Conservation (phyloP, 73 alveolate species). For the Paramecium sonneborni region DNA sequence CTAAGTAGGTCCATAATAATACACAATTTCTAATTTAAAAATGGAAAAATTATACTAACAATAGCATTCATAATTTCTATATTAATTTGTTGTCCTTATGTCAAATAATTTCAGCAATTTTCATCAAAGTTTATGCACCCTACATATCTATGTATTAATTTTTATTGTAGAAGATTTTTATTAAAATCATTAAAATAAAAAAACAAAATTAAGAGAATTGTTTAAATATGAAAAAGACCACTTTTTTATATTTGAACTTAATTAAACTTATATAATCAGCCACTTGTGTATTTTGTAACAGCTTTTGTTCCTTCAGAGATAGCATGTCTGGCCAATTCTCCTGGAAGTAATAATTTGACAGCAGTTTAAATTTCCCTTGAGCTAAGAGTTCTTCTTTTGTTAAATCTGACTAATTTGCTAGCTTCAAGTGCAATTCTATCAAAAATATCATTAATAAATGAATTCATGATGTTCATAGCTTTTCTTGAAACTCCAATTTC, state of each 20-base stretch:
- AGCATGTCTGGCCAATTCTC: conserved; percentile 83
- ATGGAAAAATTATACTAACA: too few relatives aligned
- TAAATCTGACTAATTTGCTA: conserved; percentile 72
- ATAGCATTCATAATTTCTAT: too few relatives aligned
- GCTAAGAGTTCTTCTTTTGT: conserved; percentile 72
- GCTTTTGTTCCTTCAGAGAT: conserved; percentile 82
- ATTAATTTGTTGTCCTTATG: too few relatives aligned
- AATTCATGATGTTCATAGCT: conserved; percentile 80
- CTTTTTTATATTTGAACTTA: not conserved
- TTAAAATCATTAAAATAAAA: not conserved
- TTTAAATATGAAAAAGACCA: not conserved
- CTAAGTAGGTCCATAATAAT: too few relatives aligned
- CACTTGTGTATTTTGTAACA: conserved; percentile 72
- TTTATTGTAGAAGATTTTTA: too few relatives aligned
- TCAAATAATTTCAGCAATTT: too few relatives aligned
- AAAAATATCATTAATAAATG: conserved; percentile 76
- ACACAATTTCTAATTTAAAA: too few relatives aligned
- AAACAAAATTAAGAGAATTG: not conserved
- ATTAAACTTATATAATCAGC: conserved; percentile 39
- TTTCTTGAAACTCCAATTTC: conserved; percentile 79
- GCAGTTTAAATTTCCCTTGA: conserved; percentile 83
- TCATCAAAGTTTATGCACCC: too few relatives aligned
- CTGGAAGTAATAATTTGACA: conserved; percentile 78
- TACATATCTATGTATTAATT: too few relatives aligned
- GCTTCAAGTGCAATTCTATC: conserved; percentile 80